Evolutionary conservation across 75 land plant genomes (phyloP).

Genomic region (Cryptomeria japonica): DNA sequence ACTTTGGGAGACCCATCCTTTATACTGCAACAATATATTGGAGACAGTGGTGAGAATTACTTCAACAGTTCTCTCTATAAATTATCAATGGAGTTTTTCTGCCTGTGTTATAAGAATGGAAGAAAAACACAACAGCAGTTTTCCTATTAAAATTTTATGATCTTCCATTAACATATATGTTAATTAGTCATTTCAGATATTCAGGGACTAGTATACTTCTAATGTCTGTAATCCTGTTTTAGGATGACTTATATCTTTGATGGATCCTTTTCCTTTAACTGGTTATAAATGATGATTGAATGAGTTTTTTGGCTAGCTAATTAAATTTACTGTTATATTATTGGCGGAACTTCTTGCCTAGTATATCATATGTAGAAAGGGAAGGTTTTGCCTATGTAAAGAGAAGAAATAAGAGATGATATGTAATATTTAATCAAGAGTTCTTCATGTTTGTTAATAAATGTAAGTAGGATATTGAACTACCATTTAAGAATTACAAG

Average conservation of each 20-base stretch:
- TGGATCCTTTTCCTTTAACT: not conserved
- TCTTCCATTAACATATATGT: not conserved
- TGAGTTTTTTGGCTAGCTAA: not conserved
- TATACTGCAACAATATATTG: conserved; percentile 12
- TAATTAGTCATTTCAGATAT: not conserved
- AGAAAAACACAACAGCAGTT: not conserved
- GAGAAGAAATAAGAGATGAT: not conserved
- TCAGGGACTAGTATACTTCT: not conserved
- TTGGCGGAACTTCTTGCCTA: not conserved
- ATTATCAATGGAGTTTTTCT: not conserved
- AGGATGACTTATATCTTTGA: not conserved
- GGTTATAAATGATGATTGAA: not conserved
- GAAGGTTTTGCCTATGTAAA: not conserved
- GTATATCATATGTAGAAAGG: not conserved
- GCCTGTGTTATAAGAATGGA: not conserved
- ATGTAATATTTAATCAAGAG: not conserved
- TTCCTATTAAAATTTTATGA: not conserved
- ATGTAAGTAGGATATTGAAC: not conserved
- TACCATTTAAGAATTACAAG: not conserved
- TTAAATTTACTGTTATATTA: not conserved
- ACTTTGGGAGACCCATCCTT: conserved; percentile 17
- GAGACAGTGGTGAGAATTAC: conserved; percentile 8
- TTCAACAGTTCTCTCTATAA: not conserved
- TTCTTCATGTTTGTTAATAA: not conserved
- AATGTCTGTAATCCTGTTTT: not conserved